phyloP scores from a whole-genome alignment of 345 rosid genomes.

The Cardiospermum halicacabum region DNA sequence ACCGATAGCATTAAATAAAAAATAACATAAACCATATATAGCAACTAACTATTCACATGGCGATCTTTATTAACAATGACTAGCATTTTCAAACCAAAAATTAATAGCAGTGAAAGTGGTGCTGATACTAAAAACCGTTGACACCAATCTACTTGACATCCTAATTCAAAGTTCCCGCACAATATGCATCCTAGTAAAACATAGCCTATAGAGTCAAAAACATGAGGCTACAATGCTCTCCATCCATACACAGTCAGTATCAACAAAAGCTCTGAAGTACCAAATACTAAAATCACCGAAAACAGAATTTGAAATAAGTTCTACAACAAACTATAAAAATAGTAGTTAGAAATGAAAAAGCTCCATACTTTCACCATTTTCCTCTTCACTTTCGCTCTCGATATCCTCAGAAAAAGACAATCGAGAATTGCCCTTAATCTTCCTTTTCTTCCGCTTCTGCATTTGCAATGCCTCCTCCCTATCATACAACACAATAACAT shows the following conservation, averaged over 20 bases:
- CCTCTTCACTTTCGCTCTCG: slow-evolving; percentile 78
- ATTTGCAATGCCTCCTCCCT: slow-evolving; percentile 92
- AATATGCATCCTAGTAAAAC: no score
- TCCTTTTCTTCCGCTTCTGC: slow-evolving; percentile 88
- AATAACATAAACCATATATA: neutral
- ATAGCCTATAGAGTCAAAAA: no score
- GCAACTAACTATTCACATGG: neutral
- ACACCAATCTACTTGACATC: no score
- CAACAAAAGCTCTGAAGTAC: neutral
- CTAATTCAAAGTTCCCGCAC: no score
- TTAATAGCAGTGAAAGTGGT: neutral
- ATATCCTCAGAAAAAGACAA: slow-evolving; percentile 84
- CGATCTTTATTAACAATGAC: neutral
- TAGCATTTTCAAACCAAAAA: neutral
- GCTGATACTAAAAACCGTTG: no score
- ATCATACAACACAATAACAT: slow-evolving; percentile 6
- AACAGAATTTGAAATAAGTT: slow-evolving; percentile 3
- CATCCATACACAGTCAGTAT: neutral
- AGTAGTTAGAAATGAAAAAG: slow-evolving; percentile 2
- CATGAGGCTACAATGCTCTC: neutral
- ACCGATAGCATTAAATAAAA: neutral
- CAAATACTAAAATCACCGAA: neutral
- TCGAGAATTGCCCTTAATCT: slow-evolving; percentile 68
- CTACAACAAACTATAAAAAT: neutral
- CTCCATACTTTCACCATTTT: slow-evolving; percentile 39